Conservation (phyloP, 2,329 filamentous ascomycete species). For the Pestalotiopsis sp. region DNA sequence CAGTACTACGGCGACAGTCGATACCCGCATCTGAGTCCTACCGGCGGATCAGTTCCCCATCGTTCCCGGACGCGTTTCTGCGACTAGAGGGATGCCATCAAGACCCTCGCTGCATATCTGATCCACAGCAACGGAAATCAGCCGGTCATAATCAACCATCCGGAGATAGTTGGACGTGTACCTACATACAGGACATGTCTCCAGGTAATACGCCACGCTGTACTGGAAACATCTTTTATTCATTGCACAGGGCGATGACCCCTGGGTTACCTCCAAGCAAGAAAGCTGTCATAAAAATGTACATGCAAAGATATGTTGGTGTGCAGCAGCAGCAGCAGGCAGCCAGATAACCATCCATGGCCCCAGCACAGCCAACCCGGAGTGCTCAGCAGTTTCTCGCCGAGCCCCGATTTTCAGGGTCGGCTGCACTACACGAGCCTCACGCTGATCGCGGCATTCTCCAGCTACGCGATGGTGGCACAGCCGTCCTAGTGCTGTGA, state of each 20-base stretch:
- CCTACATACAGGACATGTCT: background rate
- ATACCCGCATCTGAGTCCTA: background rate
- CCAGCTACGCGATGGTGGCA: constrained; percentile 18
- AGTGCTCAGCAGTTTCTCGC: background rate
- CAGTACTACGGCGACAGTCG: background rate
- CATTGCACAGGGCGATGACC: background rate
- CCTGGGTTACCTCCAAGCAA: background rate
- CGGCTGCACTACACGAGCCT: constrained; percentile 8
- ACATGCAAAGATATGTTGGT: background rate
- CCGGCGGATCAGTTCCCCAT: background rate
- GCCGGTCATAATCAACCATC: background rate
- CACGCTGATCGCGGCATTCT: constrained; percentile 15
- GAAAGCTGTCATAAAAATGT: background rate
- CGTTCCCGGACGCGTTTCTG: background rate
- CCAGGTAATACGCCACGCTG: background rate
- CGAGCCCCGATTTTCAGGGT: constrained; percentile 1
- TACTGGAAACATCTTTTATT: background rate
- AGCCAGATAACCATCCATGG: background rate
- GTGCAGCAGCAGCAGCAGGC: background rate
- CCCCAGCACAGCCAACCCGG: background rate
- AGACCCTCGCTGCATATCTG: constrained; percentile 5
- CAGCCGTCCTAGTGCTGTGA: constrained; percentile 5
- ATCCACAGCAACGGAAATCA: constrained; percentile 3
- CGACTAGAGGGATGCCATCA: background rate
- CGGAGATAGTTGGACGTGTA: constrained; percentile 1